phyloP scores from a whole-genome alignment of 1,139 yeast genomes.

The Pichia sp. region DNA sequence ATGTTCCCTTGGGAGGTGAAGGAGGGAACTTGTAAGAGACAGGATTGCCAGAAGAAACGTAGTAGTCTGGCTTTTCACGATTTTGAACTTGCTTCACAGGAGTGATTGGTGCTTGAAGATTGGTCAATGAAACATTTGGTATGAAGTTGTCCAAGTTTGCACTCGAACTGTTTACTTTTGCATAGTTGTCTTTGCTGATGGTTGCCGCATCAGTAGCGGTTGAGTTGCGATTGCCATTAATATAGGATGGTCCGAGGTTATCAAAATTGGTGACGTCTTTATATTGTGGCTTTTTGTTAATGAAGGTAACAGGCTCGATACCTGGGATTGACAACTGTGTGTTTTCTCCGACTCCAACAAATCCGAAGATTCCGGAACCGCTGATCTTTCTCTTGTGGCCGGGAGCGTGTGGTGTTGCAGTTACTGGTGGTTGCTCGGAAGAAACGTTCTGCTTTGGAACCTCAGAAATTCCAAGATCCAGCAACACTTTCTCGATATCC shows the following conservation, averaged over 20 bases:
- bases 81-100: not conserved
- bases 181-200: not conserved
- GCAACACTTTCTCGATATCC: constrained; percentile 29
- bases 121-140: not conserved
- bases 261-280: constrained; percentile 24
- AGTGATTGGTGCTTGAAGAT: not conserved
- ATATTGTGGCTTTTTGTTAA: constrained; percentile 29
- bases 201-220: constrained; percentile 2
- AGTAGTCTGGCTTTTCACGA: constrained; percentile 14
- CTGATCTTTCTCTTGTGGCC: constrained; percentile 35
- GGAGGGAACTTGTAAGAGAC: constrained; percentile 16
- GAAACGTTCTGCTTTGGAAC: constrained; percentile 8
- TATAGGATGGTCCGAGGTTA: constrained; percentile 17
- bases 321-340: constrained; percentile 47
- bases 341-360: constrained; percentile 43
- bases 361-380: constrained; percentile 60
- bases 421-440: not conserved
- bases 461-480: constrained; percentile 51
- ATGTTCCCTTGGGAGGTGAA: constrained; percentile 16
- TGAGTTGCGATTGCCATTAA: too few relatives aligned
- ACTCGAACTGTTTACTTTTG: not conserved
- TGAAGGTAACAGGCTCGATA: constrained; percentile 26
- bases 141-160: not conserved
- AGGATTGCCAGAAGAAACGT: constrained; percentile 13
- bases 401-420: not conserved